Conservation (phyloP, 83 land plant species). For the Diphasiastrum complanatum region DNA sequence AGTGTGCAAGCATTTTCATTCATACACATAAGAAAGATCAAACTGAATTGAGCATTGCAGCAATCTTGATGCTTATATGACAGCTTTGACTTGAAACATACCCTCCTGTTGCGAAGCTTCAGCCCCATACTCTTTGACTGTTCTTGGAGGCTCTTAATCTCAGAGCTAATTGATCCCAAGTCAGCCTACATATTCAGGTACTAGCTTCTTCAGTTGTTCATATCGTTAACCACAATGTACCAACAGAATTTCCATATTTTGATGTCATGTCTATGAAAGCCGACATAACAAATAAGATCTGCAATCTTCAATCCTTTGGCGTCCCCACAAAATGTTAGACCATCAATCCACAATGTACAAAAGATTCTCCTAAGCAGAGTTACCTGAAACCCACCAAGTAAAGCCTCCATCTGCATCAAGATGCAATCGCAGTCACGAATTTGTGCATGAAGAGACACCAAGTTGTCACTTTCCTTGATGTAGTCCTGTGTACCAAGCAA, state of each 20-base stretch:
- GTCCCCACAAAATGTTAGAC: too few species aligned
- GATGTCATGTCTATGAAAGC: too few species aligned
- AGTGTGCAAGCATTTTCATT: neutral
- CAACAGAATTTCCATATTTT: neutral
- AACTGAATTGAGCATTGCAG: too few species aligned
- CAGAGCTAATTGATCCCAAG: slow-evolving; percentile 97
- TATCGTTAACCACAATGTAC: neutral
- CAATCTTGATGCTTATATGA: too few species aligned
- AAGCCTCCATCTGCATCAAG: slow-evolving; percentile 87
- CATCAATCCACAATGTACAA: neutral
- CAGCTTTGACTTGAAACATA: too few species aligned
- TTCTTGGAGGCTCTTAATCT: slow-evolving; percentile 90
- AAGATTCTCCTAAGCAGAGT: neutral
- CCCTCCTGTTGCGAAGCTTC: slow-evolving; percentile 94
- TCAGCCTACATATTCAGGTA: slow-evolving; percentile 52
- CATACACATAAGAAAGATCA: neutral
- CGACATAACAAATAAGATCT: too few species aligned
- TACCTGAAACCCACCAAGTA: slow-evolving; percentile 99
- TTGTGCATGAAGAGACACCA: slow-evolving; percentile 86
- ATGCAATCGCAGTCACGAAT: slow-evolving; percentile 92
- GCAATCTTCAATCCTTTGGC: too few species aligned
- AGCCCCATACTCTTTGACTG: slow-evolving; percentile 98
- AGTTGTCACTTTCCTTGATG: slow-evolving; percentile 93
- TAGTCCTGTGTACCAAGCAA: slow-evolving; percentile 69
- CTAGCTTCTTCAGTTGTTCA: neutral